Evolutionary conservation across 2,329 filamentous ascomycete species (phyloP).

Genomic region (Clathrospora elynae): DNA sequence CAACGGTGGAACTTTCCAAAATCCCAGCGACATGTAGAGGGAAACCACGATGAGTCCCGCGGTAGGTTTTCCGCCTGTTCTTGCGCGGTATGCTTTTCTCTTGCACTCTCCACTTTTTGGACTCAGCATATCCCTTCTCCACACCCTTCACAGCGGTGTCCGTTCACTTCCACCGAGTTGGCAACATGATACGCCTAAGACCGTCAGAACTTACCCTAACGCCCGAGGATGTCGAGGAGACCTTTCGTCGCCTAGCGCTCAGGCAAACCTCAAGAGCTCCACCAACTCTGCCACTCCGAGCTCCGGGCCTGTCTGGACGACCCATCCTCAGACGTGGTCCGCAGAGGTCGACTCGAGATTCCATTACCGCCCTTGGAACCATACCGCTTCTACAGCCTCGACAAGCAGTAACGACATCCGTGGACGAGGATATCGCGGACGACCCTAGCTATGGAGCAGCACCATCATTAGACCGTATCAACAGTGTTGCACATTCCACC

Average conservation of each 20-base stretch:
- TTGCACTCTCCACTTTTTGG: constrained; percentile 22
- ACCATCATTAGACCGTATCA: constrained; percentile 2
- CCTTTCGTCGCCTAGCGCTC: constrained; percentile 38
- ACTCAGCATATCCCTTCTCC: constrained; percentile 15
- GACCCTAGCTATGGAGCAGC: constrained; percentile 1
- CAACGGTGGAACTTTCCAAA: constrained; percentile 4
- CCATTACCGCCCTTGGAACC: constrained; percentile 31
- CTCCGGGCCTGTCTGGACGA: constrained; percentile 16
- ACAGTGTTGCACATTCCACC: constrained; percentile 5
- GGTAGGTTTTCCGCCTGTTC: not conserved
- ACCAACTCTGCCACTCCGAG: constrained; percentile 7
- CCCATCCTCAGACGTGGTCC: constrained; percentile 38
- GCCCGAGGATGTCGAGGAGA: constrained; percentile 45
- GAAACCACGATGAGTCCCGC: not conserved
- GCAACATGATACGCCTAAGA: constrained; percentile 43
- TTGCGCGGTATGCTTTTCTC: not conserved
- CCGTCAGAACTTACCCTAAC: constrained; percentile 47
- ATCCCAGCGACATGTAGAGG: not conserved
- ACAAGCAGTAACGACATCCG: constrained; percentile 25
- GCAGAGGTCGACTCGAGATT: constrained; percentile 37
- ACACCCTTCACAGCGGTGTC: constrained; percentile 8
- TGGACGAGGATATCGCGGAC: constrained; percentile 23
- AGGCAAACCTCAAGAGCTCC: constrained; percentile 23
- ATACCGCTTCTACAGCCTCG: constrained; percentile 37
- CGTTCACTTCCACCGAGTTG: constrained; percentile 11